phyloP scores from a whole-genome alignment of 805 yeast genomes.

The Naumovozyma castellii region DNA sequence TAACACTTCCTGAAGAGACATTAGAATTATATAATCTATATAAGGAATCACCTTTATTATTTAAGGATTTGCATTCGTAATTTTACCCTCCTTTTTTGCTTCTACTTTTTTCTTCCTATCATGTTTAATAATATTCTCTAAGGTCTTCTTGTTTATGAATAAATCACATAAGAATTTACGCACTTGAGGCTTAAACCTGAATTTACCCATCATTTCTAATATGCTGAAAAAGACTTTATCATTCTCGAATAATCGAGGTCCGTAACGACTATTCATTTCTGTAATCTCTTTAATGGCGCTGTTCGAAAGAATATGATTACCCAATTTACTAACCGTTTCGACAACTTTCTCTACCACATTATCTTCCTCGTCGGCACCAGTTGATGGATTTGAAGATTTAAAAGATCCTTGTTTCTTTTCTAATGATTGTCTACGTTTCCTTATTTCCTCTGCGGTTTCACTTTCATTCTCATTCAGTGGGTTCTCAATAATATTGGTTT shows the following conservation, averaged over 20 bases:
- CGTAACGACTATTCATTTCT: conserved; percentile 40
- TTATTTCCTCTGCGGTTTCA: not conserved
- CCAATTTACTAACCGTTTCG: conserved; percentile 41
- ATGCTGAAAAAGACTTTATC: conserved; percentile 46
- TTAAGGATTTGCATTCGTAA: conserved; percentile 13
- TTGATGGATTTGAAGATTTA: not conserved
- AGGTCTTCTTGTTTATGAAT: conserved; percentile 43
- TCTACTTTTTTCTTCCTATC: conserved; percentile 29
- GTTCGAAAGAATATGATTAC: conserved; percentile 45
- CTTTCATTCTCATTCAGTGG: conserved; percentile 11
- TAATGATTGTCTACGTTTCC: not conserved
- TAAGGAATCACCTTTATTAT: conserved; percentile 23
- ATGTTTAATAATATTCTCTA: conserved; percentile 43
- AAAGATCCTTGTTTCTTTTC: conserved; percentile 4
- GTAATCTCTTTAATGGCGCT: conserved; percentile 51
- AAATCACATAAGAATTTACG: conserved; percentile 59
- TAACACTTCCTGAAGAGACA: conserved; percentile 20
- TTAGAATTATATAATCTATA: conserved; percentile 20
- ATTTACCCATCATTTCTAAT: conserved; percentile 44
- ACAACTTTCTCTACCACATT: conserved; percentile 25
- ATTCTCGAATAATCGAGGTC: conserved; percentile 43
- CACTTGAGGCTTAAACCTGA: conserved; percentile 50
- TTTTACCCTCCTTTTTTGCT: conserved; percentile 2
- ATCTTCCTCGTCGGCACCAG: conserved; percentile 15
- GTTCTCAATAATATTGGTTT: conserved; percentile 19